Conservation (phyloP, 768 basidiomycete genomes). For the Daedalea quercina region DNA sequence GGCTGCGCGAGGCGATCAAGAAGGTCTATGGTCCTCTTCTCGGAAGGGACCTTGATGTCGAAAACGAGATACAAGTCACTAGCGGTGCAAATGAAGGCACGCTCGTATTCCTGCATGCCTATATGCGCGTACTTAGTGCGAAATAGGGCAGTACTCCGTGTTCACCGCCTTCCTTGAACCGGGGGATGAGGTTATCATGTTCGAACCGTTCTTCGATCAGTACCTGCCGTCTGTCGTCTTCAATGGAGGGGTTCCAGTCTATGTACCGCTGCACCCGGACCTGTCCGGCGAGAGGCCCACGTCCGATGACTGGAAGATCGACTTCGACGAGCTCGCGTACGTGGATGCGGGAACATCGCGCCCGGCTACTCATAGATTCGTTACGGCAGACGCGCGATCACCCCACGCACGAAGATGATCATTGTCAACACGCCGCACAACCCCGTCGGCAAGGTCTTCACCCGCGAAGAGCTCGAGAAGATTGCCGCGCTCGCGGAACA, state of each 20-base stretch:
- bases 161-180: conserved; percentile 87
- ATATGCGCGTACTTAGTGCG: not conserved
- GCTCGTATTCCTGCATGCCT: conserved; percentile 4
- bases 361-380: not conserved
- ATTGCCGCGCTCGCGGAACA: conserved; percentile 88
- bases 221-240: conserved; percentile 90
- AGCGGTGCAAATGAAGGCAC: conserved; percentile 96
- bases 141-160: conserved; percentile 84
- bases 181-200: conserved; percentile 97
- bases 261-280: conserved; percentile 94
- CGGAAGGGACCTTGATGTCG: conserved; percentile 67
- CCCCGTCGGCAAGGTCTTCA: conserved; percentile 97
- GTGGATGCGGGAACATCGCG: conserved; percentile 7
- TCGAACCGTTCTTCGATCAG: conserved; percentile 98
- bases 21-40: conserved; percentile 66
- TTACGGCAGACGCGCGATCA: conserved; percentile 60
- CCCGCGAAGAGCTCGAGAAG: conserved; percentile 68
- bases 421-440: conserved; percentile 97
- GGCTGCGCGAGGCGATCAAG: conserved; percentile 84
- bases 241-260: conserved; percentile 90
- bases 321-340: conserved; percentile 83
- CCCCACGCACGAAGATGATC: conserved; percentile 88
- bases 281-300: conserved; percentile 39
- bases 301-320: conserved; percentile 80
- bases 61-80: conserved; percentile 87